A percentile compares a stretch with the other conserved stretches of the same genome.
Evolutionary conservation across 2,329 filamentous ascomycete genomes (phyloP).

Genomic region (Colletotrichum acutatum): DNA sequence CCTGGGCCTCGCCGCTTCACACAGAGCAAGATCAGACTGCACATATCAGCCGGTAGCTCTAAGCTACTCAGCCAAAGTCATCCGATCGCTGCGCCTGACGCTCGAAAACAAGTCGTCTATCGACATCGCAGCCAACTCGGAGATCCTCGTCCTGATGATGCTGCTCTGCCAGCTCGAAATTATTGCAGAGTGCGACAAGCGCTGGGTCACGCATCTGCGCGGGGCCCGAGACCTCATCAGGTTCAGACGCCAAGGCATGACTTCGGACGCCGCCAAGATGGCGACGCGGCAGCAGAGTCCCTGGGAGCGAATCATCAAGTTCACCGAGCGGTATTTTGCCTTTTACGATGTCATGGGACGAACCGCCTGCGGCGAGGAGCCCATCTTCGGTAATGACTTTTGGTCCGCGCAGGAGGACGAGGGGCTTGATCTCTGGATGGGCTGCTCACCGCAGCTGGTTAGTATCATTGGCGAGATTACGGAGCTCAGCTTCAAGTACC

Average conservation of each 20-base stretch:
- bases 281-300: constrained; percentile 19
- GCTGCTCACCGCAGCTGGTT: constrained; percentile 54
- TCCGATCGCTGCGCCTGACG: constrained; percentile 26
- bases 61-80: constrained; percentile 34
- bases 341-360: constrained; percentile 59
- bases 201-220: constrained; percentile 55
- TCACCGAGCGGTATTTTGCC: constrained; percentile 55
- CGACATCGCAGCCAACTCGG: constrained; percentile 28
- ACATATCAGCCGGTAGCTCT: constrained; percentile 24
- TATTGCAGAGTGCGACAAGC: constrained; percentile 49
- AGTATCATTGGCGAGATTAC: constrained; percentile 53
- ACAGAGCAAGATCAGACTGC: constrained; percentile 28
- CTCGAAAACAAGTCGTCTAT: constrained; percentile 17
- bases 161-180: constrained; percentile 36
- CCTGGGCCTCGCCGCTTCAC: constrained; percentile 34
- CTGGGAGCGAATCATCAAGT: constrained; percentile 36
- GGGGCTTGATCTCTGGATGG: constrained; percentile 53
- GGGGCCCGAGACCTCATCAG: constrained; percentile 55
- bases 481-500: constrained; percentile 50
- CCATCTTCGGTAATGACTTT: constrained; percentile 54
- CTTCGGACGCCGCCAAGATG: constrained; percentile 3
- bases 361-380: constrained; percentile 55
- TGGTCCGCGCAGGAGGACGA: constrained; percentile 49
- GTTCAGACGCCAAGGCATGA: constrained; percentile 41
- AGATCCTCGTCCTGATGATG: constrained; percentile 36